A percentile compares a stretch with the other conserved stretches of the same genome.
Conservation (phyloP, 345 rosid genomes). For the Cochlearia excelsa region DNA sequence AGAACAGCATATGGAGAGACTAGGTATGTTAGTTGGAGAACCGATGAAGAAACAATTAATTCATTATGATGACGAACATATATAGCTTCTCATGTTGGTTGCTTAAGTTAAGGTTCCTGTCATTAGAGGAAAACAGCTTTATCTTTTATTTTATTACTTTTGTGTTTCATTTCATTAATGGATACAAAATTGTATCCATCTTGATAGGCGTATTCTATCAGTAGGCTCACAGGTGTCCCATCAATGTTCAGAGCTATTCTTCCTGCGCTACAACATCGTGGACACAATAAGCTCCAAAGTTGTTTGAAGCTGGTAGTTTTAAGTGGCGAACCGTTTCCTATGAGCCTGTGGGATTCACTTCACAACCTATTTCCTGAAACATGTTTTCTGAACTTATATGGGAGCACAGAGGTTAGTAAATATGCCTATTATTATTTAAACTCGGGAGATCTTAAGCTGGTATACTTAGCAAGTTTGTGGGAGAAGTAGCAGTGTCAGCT, state of each 20-base stretch:
- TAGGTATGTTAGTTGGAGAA: conserved; percentile 16
- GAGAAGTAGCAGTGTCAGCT: neutral
- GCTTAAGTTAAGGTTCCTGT: conserved; percentile 17
- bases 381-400: conserved; percentile 77
- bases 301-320: conserved; percentile 72
- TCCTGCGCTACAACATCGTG: conserved; percentile 59
- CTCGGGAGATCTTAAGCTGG: conserved; percentile 5
- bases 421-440: conserved; percentile 2
- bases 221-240: conserved; percentile 77
- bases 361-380: conserved; percentile 59
- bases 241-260: conserved; percentile 71
- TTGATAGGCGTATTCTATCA: conserved; percentile 69
- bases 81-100: conserved; percentile 17
- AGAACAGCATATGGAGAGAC: conserved; percentile 6
- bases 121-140: conserved; percentile 9
- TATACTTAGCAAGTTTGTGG: conserved; percentile 2
- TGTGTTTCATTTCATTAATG: conserved; percentile 2
- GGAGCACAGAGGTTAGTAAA: conserved; percentile 86
- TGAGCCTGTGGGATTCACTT: conserved; percentile 77
- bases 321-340: conserved; percentile 81
- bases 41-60: neutral
- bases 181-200: conserved; percentile 8
- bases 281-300: conserved; percentile 35
- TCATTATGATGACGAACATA: conserved; percentile 1
- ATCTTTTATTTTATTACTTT: conserved; percentile 7